Evolutionary conservation across 1,139 yeast genomes (phyloP).

Genomic region (Groenewaldozyma sp.): DNA sequence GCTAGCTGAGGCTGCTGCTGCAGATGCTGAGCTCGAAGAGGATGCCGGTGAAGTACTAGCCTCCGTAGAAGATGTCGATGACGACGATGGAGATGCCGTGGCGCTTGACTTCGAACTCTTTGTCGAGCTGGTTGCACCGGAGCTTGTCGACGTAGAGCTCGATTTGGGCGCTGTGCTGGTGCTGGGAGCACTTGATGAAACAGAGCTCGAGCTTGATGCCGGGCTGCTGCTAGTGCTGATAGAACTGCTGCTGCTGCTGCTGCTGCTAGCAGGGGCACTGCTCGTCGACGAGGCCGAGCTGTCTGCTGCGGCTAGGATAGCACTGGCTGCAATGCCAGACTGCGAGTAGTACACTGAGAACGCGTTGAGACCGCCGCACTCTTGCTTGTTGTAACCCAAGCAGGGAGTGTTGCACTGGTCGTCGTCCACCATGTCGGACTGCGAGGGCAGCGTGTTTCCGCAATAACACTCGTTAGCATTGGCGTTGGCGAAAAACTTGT

Average conservation of each 20-base stretch:
- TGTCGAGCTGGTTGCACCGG: conserved; percentile 8
- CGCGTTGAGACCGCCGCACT: conserved; percentile 48
- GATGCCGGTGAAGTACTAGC: too few relatives aligned
- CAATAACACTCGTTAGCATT: conserved; percentile 58
- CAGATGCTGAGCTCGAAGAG: conserved; percentile 8
- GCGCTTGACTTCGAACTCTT: conserved; percentile 11
- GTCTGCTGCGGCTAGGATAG: conserved; percentile 9
- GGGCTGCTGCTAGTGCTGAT: conserved; percentile 11
- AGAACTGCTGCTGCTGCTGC: too few relatives aligned
- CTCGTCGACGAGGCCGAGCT: conserved; percentile 19
- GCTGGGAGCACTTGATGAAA: conserved; percentile 19
- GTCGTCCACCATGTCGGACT: conserved; percentile 22
- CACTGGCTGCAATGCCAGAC: conserved; percentile 18
- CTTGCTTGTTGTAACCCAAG: conserved; percentile 41
- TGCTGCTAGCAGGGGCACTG: neutral
- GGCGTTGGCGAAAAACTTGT: conserved; percentile 49
- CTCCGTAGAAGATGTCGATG: conserved; percentile 17
- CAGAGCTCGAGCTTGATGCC: conserved; percentile 13
- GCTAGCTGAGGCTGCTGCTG: conserved; percentile 3
- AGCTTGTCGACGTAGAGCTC: conserved; percentile 10
- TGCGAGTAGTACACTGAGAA: conserved; percentile 37
- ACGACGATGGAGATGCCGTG: conserved; percentile 8
- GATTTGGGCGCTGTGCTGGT: conserved; percentile 15
- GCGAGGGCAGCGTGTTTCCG: conserved; percentile 45
- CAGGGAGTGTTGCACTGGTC: conserved; percentile 41